phyloP scores from a whole-genome alignment of 805 yeast genomes.

The Lachancea quebecensis region DNA sequence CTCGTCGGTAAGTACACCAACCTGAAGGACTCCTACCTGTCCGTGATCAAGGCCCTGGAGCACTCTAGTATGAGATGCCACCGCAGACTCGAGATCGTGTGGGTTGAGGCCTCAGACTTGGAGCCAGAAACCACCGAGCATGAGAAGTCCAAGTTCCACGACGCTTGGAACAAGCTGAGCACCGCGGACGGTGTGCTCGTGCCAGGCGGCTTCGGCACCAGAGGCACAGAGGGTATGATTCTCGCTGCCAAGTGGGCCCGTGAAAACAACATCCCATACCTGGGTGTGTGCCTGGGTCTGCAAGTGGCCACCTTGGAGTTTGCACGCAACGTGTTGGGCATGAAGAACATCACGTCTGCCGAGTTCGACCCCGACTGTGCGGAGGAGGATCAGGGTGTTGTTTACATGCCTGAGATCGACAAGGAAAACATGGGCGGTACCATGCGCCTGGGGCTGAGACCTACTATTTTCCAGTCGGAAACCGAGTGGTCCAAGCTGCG shows the following conservation, averaged over 20 bases:
- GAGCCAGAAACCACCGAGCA: constrained; percentile 62
- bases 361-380: constrained; percentile 66
- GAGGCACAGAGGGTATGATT: constrained; percentile 99
- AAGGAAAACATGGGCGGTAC: constrained; percentile 96
- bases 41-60: constrained; percentile 92
- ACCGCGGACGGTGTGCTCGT: constrained; percentile 94
- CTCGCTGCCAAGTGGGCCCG: constrained; percentile 98
- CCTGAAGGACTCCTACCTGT: constrained; percentile 88
- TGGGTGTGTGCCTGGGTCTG: constrained; percentile 96
- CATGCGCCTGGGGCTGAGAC: constrained; percentile 94
- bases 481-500: constrained; percentile 65
- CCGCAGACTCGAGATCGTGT: constrained; percentile 75
- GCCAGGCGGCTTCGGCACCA: constrained; percentile 96
- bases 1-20: constrained; percentile 96
- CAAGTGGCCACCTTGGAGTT: constrained; percentile 96
- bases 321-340: constrained; percentile 71
- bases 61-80: constrained; percentile 89
- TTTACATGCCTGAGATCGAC: constrained; percentile 98
- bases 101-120: constrained; percentile 94
- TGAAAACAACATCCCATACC: constrained; percentile 84
- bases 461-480: constrained; percentile 69
- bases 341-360: constrained; percentile 63
- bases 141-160: constrained; percentile 75
- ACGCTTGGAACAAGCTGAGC: constrained; percentile 91
- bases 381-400: constrained; percentile 63